Evolutionary conservation across 2,329 filamentous ascomycete species (phyloP), one percentile per base, ranked within the genome.

Genomic region (Fusarium nanum): DNA sequence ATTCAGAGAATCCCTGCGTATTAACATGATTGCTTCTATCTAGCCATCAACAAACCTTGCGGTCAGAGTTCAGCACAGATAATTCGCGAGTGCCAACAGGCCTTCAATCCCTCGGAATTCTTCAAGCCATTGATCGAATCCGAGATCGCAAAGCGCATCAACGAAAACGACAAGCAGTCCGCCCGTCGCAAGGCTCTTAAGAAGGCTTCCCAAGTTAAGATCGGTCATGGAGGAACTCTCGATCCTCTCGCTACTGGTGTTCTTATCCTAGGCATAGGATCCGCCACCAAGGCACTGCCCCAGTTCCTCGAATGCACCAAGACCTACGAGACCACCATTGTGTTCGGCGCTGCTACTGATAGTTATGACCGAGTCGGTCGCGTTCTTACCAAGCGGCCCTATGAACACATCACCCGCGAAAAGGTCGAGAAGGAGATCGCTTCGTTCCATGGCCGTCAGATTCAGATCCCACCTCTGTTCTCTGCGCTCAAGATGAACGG

Each of bases 221-320:
- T 98, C 76, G 96, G 96, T 34, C 96, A 99, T 82, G 96, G 96
- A 65, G 96, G 96, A 45, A 99, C 96, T 3, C 87, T 99, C 20
- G 96, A 99, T 77, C 96, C 96, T 27, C 87, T 98, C 75, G 96
- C 96, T 11, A 97, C 94, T 2, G 96, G 96, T 47, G 93, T 99
- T 25, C 87, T 99, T 52, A 94, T 98, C 68, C 85, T 96, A 9
- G 96, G 95, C 59, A 86, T 98, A 55, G 96, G 95, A 37, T 89
- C 87, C 63, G 96, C 93, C 41, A 99, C 96, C 58, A 99, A 98
- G 80, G 83, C 87, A 16, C 86, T 99, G 2, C 84, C 88, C 42
- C 84, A 89, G 37, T 98, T 98, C 78, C 85, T 98, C 46, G 86
- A 88, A 57, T 98, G 96, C 83, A 97, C 92, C 49, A 99, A 99